Evolutionary conservation across 108 stramenopile species (phyloP).

Genomic region (Schizochytrium sp.): DNA sequence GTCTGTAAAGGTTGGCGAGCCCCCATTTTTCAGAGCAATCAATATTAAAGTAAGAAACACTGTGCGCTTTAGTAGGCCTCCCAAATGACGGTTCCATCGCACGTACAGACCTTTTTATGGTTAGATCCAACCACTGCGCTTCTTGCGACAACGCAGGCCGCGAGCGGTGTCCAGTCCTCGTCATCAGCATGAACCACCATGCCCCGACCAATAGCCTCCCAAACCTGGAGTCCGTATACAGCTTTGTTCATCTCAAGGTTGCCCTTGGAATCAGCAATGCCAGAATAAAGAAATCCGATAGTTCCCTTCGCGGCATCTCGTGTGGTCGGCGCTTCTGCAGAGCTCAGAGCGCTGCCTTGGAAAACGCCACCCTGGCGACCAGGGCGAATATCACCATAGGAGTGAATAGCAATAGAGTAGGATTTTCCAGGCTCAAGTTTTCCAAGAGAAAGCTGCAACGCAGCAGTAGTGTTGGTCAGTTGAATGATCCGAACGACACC

Average conservation of each 20-base stretch:
- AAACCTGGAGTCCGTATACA: constrained; percentile 10
- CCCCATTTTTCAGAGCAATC: too few species aligned
- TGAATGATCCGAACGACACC: constrained; percentile 60
- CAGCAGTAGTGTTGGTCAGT: constrained; percentile 15
- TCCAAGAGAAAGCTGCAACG: constrained; percentile 24
- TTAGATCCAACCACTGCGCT: constrained; percentile 52
- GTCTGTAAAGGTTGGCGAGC: too few species aligned
- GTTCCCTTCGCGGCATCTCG: background rate
- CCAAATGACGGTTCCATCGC: constrained; percentile 57
- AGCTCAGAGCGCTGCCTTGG: background rate
- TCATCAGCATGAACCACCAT: constrained; percentile 26
- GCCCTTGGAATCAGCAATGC: background rate
- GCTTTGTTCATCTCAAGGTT: constrained; percentile 41
- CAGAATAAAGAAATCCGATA: constrained; percentile 21
- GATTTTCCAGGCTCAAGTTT: background rate
- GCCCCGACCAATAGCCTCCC: constrained; percentile 51
- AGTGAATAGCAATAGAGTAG: constrained; percentile 39
- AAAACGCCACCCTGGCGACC: constrained; percentile 39
- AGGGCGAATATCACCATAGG: constrained; percentile 26
- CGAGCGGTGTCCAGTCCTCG: background rate
- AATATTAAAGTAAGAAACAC: background rate
- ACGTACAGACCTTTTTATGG: constrained; percentile 60
- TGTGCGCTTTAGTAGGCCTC: constrained; percentile 52
- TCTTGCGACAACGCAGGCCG: constrained; percentile 11
- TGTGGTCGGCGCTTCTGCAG: constrained; percentile 11